Evolutionary conservation across 1,284 basidiomycete species (phyloP).

Genomic region (Trichosporon asahii): DNA sequence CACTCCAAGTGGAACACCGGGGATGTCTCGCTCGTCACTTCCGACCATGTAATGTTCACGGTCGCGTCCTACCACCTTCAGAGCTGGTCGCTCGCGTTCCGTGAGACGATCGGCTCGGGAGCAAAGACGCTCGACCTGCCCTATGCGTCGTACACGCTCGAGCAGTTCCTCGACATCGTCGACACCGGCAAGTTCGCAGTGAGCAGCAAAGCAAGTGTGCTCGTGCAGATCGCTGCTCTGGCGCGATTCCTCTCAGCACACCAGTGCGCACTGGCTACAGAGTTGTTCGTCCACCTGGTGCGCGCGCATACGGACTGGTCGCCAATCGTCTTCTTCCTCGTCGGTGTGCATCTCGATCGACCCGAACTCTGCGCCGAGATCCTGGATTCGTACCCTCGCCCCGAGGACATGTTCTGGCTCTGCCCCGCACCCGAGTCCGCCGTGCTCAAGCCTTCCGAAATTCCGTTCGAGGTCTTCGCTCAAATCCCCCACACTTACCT

Average conservation of each 20-base stretch:
- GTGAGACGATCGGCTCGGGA: neutral
- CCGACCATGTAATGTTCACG: neutral
- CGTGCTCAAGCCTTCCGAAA: conserved; percentile 2
- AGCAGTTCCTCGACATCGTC: conserved; percentile 5
- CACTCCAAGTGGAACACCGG: neutral
- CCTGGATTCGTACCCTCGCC: neutral
- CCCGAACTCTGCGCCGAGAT: conserved; percentile 1
- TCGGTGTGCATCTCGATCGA: neutral
- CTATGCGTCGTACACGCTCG: conserved; percentile 3
- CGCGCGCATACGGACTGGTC: conserved; percentile 2
- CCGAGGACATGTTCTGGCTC: conserved; percentile 10
- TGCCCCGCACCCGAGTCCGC: conserved; percentile 6
- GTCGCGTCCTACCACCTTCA: conserved; percentile 4
- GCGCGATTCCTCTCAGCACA: conserved; percentile 1
- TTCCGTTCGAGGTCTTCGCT: conserved; percentile 1
- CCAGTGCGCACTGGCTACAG: neutral
- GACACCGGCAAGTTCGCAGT: neutral
- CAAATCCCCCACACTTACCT: conserved; percentile 5
- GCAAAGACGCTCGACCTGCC: neutral
- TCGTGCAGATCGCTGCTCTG: neutral
- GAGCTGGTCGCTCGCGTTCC: conserved; percentile 3
- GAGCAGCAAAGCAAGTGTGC: neutral
- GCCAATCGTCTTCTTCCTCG: conserved; percentile 7
- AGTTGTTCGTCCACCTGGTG: neutral
- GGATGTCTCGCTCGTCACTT: neutral